These are phyloP conservation scores for Salix dunnii DNA, from an alignment of 345 rosid species.

Conservation along the genomic window DNA sequence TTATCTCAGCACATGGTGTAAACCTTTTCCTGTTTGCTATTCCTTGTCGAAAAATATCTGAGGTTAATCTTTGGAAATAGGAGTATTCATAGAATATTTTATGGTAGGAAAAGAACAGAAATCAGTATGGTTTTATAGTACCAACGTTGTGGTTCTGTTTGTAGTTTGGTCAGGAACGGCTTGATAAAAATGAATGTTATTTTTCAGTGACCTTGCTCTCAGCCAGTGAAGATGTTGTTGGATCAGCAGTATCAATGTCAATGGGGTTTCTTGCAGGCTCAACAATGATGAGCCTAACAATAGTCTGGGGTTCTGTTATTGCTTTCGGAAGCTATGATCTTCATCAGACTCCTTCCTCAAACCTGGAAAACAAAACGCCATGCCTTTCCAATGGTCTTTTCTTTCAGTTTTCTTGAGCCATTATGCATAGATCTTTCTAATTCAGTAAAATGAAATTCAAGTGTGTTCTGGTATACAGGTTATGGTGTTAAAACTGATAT, in stretches of 20 bases:
- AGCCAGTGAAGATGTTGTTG: conserved; percentile 20
- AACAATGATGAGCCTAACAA: conserved; percentile 37
- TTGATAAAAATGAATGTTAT: background rate
- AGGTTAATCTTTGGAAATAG: background rate
- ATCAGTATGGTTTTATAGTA: no score
- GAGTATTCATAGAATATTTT: background rate
- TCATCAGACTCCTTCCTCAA: conserved; percentile 17
- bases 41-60: background rate
- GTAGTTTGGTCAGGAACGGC: background rate
- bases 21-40: background rate
- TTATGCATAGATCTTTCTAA: background rate
- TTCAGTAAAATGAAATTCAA: background rate
- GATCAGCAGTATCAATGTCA: conserved; percentile 31
- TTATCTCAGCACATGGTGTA: background rate
- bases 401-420: background rate
- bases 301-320: conserved; percentile 43
- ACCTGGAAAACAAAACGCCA: conserved; percentile 8
- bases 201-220: conserved; percentile 32
- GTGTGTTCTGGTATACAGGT: conserved; percentile 22
- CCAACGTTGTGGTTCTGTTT: no score
- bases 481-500: conserved; percentile 43
- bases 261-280: conserved; percentile 54
- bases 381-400: conserved; percentile 34
- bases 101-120: no score
- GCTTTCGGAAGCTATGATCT: conserved; percentile 43